Conservation (phyloP, 306 rosid species). For the Cicer cuneatum region DNA sequence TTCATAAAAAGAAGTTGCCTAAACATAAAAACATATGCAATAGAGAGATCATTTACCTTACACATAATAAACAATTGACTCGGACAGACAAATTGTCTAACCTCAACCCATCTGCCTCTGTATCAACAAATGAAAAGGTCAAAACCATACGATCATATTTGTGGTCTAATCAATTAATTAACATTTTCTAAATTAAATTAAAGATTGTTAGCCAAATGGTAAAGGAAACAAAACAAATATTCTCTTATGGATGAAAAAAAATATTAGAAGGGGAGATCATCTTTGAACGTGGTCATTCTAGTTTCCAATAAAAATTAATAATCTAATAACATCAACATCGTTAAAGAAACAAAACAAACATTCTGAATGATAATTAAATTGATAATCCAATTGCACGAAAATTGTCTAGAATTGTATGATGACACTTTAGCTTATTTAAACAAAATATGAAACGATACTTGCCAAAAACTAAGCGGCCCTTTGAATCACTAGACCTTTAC, state of each 20-base stretch:
- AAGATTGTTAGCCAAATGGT: slow-evolving; percentile 10
- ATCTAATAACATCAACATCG: too few relatives aligned
- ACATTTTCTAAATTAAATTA: slow-evolving; percentile 17
- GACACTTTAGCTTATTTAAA: slow-evolving; percentile 15
- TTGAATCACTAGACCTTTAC: slow-evolving; percentile 58
- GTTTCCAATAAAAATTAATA: too few relatives aligned
- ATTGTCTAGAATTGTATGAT: slow-evolving; percentile 11
- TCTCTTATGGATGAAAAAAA: too few relatives aligned
- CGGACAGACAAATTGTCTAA: slow-evolving; percentile 36
- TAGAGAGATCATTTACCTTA: slow-evolving; percentile 41
- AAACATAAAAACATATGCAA: slow-evolving; percentile 16
- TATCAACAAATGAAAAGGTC: slow-evolving; percentile 48
- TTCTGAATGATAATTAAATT: too few relatives aligned
- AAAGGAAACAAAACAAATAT: neutral
- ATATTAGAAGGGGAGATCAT: too few relatives aligned
- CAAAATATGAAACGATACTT: slow-evolving; percentile 27
- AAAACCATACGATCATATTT: slow-evolving; percentile 28
- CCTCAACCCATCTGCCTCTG: slow-evolving; percentile 88
- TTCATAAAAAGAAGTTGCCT: neutral
- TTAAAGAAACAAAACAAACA: too few relatives aligned
- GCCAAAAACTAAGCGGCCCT: slow-evolving; percentile 35
- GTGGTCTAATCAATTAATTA: slow-evolving; percentile 16
- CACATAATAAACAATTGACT: slow-evolving; percentile 51
- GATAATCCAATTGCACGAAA: neutral
- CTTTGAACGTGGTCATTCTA: too few relatives aligned